These are phyloP conservation scores for Pichia cactophila DNA, from an alignment of 1,139 yeast genomes.

Conservation along the genomic window DNA sequence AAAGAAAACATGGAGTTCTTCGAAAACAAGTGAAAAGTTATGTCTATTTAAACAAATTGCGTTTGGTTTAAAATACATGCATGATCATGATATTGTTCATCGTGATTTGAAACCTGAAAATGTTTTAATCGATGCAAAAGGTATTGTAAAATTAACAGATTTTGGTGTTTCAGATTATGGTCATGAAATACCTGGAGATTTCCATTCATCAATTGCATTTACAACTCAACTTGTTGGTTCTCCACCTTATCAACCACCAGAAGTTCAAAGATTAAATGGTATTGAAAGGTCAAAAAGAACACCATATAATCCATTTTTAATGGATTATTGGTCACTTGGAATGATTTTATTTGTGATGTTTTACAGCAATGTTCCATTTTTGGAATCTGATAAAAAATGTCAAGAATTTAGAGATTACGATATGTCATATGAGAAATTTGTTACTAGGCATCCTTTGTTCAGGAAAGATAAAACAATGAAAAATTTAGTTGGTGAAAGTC, in stretches of 20 bases:
- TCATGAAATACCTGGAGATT: constrained; percentile 49
- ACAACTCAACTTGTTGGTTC: constrained; percentile 63
- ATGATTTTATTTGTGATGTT: constrained; percentile 56
- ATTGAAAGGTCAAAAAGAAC: constrained; percentile 33
- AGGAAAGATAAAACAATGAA: constrained; percentile 35
- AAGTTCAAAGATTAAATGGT: constrained; percentile 54
- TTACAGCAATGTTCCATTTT: constrained; percentile 56
- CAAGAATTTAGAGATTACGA: constrained; percentile 55
- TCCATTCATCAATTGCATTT: constrained; percentile 40
- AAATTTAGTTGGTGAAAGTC: constrained; percentile 11
- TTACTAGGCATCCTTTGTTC: constrained; percentile 42
- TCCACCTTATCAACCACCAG: constrained; percentile 79
- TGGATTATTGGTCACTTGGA: constrained; percentile 75
- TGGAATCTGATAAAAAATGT: constrained; percentile 36
- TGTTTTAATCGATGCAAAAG: constrained; percentile 47
- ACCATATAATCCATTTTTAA: constrained; percentile 59
- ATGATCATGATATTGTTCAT: constrained; percentile 54
- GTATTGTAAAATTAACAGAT: constrained; percentile 67
- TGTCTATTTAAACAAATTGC: constrained; percentile 58
- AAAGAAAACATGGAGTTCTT: constrained; percentile 39
- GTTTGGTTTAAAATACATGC: constrained; percentile 48
- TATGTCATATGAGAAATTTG: constrained; percentile 46
- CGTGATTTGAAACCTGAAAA: constrained; percentile 67
- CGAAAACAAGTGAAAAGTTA: constrained; percentile 41
- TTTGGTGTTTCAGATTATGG: constrained; percentile 72